Base-by-base conservation (phyloP, 495 filamentous ascomycete species). In the Podospora comata region DNA sequence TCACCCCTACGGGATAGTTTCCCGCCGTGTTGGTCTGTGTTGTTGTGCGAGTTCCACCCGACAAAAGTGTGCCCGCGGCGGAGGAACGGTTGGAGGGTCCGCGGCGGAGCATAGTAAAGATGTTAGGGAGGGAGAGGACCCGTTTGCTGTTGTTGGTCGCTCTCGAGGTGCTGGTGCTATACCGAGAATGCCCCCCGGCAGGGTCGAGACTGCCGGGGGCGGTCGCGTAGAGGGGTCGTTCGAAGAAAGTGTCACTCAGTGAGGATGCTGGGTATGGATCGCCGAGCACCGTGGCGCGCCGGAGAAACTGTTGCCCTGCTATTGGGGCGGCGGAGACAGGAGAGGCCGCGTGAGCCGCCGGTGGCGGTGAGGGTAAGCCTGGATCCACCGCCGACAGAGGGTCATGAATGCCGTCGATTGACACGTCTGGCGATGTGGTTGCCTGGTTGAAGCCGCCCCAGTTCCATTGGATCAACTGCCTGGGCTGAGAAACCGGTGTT, bases 381-480 rank as follows among this genome's bases (percentile, higher is more conserved):
- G 59, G 59, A 27, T 32, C 59, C 19, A 30, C 61, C 9, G 66
- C 72, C 0, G 67, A 44, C 6, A 67, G 48, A 13, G 68, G 66
- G 32, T 71, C 71, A 1, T 62, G 60, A n/a, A 48, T 26, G 55
- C 73, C 72, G 60, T 74, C 75, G 11, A 63, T 28, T 28, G 57
- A 34, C n/a, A 64, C 54, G 0, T 15, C 66, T 0, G 70, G 59
- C 0, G 71, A 68, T 5, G 69, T 20, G 3, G 16, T 26, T 39
- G 76, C 67, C 23, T 72, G 69, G n/a, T 68, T 62, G 62, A 78
- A 81, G 2, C 76, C 75, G 2, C 75, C 59, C 62, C 78, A 68
- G 67, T 78, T 78, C 80, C 79, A 84, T 65, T 68, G 64, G 64
- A 84, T 64, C 20, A 62, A n/a, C 18, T 53, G 55, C n/a, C 16